phyloP scores from a whole-genome alignment of 495 filamentous ascomycete species.

The Neurospora sp. region DNA sequence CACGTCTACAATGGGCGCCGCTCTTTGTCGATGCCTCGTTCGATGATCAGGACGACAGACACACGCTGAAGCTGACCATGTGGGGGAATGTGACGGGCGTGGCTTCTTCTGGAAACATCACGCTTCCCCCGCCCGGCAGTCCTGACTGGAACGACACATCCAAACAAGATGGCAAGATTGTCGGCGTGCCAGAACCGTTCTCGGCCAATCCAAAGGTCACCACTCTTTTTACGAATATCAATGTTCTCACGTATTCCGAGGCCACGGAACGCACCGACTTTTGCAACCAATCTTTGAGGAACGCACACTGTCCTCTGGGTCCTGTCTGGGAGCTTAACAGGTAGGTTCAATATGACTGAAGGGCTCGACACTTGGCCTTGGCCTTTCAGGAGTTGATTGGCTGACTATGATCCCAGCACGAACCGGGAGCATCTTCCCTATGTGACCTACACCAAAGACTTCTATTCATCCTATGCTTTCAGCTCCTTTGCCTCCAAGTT shows the following conservation, averaged over 20 bases:
- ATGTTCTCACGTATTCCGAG: slow-evolving; percentile 65
- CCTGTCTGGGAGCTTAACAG: slow-evolving; percentile 52
- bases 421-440: slow-evolving; percentile 25
- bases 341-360: slow-evolving; percentile 31
- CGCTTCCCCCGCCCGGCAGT: slow-evolving; percentile 43
- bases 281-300: slow-evolving; percentile 48
- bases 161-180: slow-evolving; percentile 66
- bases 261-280: slow-evolving; percentile 47
- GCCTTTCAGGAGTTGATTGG: not conserved
- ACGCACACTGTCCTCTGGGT: slow-evolving; percentile 62
- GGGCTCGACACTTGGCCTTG: not conserved
- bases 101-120: slow-evolving; percentile 13
- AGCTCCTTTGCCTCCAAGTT: slow-evolving; percentile 65
- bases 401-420: not conserved
- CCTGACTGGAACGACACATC: slow-evolving; percentile 46
- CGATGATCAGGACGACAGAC: slow-evolving; percentile 46
- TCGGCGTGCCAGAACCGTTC: slow-evolving; percentile 42
- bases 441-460: slow-evolving; percentile 66
- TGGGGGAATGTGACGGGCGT: slow-evolving; percentile 84
- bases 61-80: slow-evolving; percentile 67
- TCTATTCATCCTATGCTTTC: slow-evolving; percentile 76
- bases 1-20: slow-evolving; percentile 70
- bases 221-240: slow-evolving; percentile 57
- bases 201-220: slow-evolving; percentile 46
- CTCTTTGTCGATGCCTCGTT: slow-evolving; percentile 62